These are phyloP conservation scores for Biscutella auriculata DNA, from an alignment of 441 rosid species.

Conservation along the genomic window DNA sequence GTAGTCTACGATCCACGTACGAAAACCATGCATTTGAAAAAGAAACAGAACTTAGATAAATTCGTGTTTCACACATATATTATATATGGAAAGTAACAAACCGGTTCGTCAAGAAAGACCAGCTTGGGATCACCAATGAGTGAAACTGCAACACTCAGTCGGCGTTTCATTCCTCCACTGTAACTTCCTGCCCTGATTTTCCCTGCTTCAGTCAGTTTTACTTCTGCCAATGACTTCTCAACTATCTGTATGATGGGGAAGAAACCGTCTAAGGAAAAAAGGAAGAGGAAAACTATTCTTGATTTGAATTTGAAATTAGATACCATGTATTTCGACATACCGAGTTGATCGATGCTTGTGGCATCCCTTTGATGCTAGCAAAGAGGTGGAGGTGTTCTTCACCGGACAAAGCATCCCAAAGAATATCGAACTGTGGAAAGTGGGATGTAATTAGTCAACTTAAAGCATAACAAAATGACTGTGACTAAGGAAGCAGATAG, in stretches of 20 bases:
- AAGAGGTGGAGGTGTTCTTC: slow-evolving; percentile 83
- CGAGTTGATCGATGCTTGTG: slow-evolving; percentile 41
- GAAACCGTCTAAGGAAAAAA: slow-evolving; percentile 1
- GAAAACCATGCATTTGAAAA: background rate
- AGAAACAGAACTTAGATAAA: background rate
- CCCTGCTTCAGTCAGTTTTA: slow-evolving; percentile 52
- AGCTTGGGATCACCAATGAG: slow-evolving; percentile 86
- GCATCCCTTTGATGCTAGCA: slow-evolving; percentile 76
- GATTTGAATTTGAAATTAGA: background rate
- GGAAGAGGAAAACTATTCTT: background rate
- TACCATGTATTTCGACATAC: slow-evolving; percentile 27
- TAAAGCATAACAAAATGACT: slow-evolving; percentile 3
- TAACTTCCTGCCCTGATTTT: slow-evolving; percentile 78
- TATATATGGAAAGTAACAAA: background rate
- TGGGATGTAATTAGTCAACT: background rate
- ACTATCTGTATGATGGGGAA: slow-evolving; percentile 36
- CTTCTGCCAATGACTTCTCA: slow-evolving; percentile 56
- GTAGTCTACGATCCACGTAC: slow-evolving; percentile 41
- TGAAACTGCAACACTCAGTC: slow-evolving; percentile 85
- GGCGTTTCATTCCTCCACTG: slow-evolving; percentile 95
- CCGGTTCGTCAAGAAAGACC: slow-evolving; percentile 84
- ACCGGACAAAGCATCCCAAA: slow-evolving; percentile 84
- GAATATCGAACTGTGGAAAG: slow-evolving; percentile 96
- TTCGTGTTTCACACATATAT: background rate
- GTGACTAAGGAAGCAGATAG: background rate